A percentile compares a stretch with the other conserved stretches of the same genome.
Evolutionary conservation across 2,329 filamentous ascomycete genomes (phyloP).

Genomic region (Dactylonectria macrodidyma): DNA sequence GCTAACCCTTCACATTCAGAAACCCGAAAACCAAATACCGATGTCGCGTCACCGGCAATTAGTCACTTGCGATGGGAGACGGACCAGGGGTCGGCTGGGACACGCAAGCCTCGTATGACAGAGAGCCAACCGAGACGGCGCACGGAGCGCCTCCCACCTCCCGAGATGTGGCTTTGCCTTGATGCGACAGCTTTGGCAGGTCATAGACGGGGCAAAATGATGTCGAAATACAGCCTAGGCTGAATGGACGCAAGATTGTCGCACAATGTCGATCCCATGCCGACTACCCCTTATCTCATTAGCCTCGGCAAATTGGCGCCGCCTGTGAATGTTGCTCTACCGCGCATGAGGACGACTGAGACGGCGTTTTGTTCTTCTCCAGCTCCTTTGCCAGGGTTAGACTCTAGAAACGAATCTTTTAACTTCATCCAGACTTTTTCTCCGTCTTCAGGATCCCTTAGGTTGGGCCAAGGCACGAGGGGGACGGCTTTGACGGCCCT

Average conservation of each 20-base stretch:
- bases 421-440: too few species aligned
- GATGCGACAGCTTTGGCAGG: too few species aligned
- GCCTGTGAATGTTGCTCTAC: background rate
- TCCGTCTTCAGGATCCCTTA: too few species aligned
- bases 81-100: conserved; percentile 10
- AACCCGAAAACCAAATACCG: conserved; percentile 21
- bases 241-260: conserved; percentile 6
- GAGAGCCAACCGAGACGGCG: background rate
- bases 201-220: background rate
- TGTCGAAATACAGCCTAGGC: background rate
- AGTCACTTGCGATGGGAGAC: background rate
- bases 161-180: background rate
- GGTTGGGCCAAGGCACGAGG: too few species aligned
- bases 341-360: background rate
- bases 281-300: background rate
- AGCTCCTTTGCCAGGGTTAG: background rate
- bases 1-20: conserved; percentile 2
- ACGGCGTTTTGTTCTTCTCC: background rate
- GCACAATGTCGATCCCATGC: conserved; percentile 10
- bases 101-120: conserved; percentile 19
- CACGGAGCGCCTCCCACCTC: conserved; percentile 20
- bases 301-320: background rate
- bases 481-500: too few species aligned
- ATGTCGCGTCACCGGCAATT: conserved; percentile 8
- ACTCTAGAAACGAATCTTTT: too few species aligned